Percentiles rank a stretch among this genome's conserved stretches.
These are phyloP conservation scores for Xylaria sp. DNA, from an alignment of 2,329 filamentous ascomycete genomes.

Conservation along the genomic window DNA sequence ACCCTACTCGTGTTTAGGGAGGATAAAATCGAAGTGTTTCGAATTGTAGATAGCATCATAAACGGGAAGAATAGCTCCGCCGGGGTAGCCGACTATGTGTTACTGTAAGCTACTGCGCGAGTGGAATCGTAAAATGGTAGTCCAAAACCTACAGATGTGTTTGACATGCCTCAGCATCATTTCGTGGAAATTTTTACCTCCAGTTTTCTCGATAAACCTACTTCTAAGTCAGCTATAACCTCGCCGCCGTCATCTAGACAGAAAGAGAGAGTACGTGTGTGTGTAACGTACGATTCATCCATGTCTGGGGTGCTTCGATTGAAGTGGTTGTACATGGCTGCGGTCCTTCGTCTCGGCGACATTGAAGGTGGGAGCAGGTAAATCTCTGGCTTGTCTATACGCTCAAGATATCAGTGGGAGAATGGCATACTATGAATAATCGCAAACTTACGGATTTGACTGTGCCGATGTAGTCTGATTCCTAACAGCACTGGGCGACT, in stretches of 20 bases:
- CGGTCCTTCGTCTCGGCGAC: slow-evolving; percentile 49
- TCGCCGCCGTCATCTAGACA: neutral
- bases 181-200: slow-evolving; percentile 97
- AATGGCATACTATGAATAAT: neutral
- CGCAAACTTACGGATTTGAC: slow-evolving; percentile 58
- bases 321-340: slow-evolving; percentile 73
- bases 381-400: slow-evolving; percentile 60
- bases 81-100: slow-evolving; percentile 78
- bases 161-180: slow-evolving; percentile 98
- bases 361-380: slow-evolving; percentile 69
- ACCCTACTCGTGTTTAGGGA: slow-evolving; percentile 97
- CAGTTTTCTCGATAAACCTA: slow-evolving; percentile 91
- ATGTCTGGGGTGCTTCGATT: slow-evolving; percentile 66
- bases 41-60: slow-evolving; percentile 99
- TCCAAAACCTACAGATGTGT: slow-evolving; percentile 78
- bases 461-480: slow-evolving; percentile 57
- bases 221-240: slow-evolving; percentile 17
- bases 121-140: neutral
- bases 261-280: neutral
- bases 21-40: slow-evolving; percentile 92
- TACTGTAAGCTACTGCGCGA: slow-evolving; percentile 7
- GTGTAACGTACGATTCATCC: slow-evolving; percentile 85
- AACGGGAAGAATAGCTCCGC: slow-evolving; percentile 94
- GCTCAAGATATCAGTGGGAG: slow-evolving; percentile 10
- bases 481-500: slow-evolving; percentile 49